Percentiles rank a stretch among this genome's conserved stretches.
These are phyloP conservation scores for Colletotrichum sidae DNA, from an alignment of 2,329 filamentous ascomycete genomes.

Conservation along the genomic window DNA sequence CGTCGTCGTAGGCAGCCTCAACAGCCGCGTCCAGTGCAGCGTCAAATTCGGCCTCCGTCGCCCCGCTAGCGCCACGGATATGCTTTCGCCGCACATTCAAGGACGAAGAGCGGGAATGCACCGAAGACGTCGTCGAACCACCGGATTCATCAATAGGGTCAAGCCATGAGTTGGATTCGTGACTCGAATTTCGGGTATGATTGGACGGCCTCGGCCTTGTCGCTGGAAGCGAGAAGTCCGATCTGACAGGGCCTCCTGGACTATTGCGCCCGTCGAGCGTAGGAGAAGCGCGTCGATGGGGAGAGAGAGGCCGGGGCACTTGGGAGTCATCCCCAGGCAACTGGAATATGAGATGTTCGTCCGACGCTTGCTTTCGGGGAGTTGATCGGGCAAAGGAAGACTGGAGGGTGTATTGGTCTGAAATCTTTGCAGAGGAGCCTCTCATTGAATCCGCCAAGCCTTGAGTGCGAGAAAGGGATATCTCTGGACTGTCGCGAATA, in stretches of 20 bases:
- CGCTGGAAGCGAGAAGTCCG: constrained; percentile 48
- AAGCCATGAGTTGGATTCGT: constrained; percentile 91
- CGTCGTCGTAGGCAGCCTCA: constrained; percentile 94
- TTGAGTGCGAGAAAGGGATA: constrained; percentile 38
- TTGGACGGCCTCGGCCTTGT: constrained; percentile 44
- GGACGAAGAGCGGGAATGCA: constrained; percentile 83
- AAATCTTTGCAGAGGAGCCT: constrained; percentile 37
- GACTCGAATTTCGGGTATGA: constrained; percentile 72
- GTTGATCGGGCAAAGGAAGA: constrained; percentile 67
- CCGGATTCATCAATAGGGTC: constrained; percentile 93
- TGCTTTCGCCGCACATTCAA: constrained; percentile 76
- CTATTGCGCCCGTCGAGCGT: constrained; percentile 40
- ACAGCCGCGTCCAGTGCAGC: constrained; percentile 94
- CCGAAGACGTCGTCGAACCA: constrained; percentile 81
- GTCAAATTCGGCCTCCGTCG: constrained; percentile 91
- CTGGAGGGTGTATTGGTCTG: constrained; percentile 53
- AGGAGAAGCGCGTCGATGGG: constrained; percentile 63
- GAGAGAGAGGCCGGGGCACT: constrained; percentile 79
- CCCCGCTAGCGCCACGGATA: constrained; percentile 74
- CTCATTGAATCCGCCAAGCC: constrained; percentile 14
- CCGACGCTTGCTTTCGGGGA: constrained; percentile 47
- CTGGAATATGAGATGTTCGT: constrained; percentile 54
- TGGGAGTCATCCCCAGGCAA: constrained; percentile 67
- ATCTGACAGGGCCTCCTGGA: constrained; percentile 45
- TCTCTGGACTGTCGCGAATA: constrained; percentile 7